phyloP scores from a whole-genome alignment of 2,329 filamentous ascomycete genomes.

The Microdochium nivale region DNA sequence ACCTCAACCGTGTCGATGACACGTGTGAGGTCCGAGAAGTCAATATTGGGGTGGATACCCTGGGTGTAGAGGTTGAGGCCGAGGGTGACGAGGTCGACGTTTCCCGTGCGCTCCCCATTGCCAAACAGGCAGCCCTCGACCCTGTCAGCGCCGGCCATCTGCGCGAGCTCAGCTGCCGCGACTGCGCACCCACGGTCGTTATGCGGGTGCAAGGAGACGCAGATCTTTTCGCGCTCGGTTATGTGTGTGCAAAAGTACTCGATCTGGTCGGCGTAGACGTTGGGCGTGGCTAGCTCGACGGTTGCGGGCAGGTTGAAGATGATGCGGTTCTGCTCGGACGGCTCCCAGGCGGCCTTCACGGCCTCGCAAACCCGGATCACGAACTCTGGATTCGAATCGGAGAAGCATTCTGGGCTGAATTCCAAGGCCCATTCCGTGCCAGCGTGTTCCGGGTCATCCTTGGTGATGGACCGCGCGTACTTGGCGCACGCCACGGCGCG shows the following conservation, averaged over 20 bases:
- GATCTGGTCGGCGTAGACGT: constrained; percentile 92
- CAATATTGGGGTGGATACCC: constrained; percentile 73
- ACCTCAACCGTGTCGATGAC: constrained; percentile 86
- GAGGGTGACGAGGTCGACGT: constrained; percentile 89
- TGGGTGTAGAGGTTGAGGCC: constrained; percentile 93
- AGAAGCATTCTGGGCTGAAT: constrained; percentile 84
- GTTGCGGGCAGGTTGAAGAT: constrained; percentile 97
- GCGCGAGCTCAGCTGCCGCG: constrained; percentile 82
- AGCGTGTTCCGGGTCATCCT: constrained; percentile 54
- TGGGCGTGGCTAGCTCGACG: constrained; percentile 89
- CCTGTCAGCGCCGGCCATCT: constrained; percentile 92
- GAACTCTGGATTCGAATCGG: constrained; percentile 79
- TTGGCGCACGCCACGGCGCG: constrained; percentile 80
- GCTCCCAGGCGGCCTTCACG: constrained; percentile 89
- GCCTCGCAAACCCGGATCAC: constrained; percentile 79
- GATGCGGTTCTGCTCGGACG: constrained; percentile 68
- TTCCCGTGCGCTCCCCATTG: constrained; percentile 92
- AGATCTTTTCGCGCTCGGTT: constrained; percentile 75
- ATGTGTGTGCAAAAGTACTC: constrained; percentile 91
- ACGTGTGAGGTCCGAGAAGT: constrained; percentile 81
- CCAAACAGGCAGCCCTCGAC: constrained; percentile 93
- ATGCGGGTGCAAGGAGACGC: constrained; percentile 85
- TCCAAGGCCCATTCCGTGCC: constrained; percentile 68
- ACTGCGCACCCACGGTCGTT: constrained; percentile 89
- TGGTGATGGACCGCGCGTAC: constrained; percentile 82